phyloP scores from a whole-genome alignment of 768 basidiomycete species.

The Hericium coralloides region DNA sequence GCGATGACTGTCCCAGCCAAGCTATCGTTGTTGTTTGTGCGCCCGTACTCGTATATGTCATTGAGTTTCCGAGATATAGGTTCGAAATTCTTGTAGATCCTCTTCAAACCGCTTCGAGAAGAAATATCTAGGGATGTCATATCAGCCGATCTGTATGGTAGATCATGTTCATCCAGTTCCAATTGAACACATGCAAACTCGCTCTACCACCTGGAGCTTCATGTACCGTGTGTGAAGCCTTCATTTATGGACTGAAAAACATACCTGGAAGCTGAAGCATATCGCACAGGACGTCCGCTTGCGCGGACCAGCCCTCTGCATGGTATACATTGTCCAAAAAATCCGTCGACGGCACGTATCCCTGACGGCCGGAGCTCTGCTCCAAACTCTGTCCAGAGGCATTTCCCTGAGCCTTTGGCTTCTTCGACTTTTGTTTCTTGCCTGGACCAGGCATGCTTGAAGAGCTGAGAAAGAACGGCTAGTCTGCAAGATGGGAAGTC shows the following conservation, averaged over 20 bases:
- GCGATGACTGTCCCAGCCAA: slow-evolving; percentile 42
- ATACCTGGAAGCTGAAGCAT: slow-evolving; percentile 47
- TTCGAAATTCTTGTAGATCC: slow-evolving; percentile 50
- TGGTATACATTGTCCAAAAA: slow-evolving; percentile 37
- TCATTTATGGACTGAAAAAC: slow-evolving; percentile 6
- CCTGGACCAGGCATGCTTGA: not conserved
- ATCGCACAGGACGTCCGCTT: slow-evolving; percentile 39
- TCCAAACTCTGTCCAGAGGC: not conserved
- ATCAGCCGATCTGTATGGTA: not conserved
- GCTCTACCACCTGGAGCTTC: no score
- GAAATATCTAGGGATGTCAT: slow-evolving; percentile 34
- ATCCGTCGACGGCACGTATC: not conserved
- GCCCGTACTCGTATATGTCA: slow-evolving; percentile 34
- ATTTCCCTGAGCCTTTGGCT: not conserved
- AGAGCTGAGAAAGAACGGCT: no score
- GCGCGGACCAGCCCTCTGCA: slow-evolving; percentile 38
- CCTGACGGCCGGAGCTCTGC: not conserved
- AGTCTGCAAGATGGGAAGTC: no score
- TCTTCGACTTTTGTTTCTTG: not conserved
- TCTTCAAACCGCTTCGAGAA: slow-evolving; percentile 51
- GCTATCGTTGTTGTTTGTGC: slow-evolving; percentile 34
- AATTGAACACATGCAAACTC: no score
- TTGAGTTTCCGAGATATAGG: slow-evolving; percentile 42
- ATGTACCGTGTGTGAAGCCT: no score
- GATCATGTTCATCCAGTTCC: no score